Evolutionary conservation across 371 early-diverging fungal species (phyloP).

Genomic region (Saksenaea vasiformis): DNA sequence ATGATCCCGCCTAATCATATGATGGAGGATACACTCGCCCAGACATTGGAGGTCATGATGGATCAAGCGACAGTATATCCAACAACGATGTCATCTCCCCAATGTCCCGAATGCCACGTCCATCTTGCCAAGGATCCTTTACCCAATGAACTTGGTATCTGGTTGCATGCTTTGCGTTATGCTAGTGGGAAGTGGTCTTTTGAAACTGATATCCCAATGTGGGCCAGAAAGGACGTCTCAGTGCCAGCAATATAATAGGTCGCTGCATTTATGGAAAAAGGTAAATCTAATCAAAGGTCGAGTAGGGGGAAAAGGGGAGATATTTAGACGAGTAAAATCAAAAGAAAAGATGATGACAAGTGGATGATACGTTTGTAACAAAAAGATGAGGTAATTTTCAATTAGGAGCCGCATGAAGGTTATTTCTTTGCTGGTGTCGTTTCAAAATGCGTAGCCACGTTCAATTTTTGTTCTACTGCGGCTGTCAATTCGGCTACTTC

Average conservation of each 20-base stretch:
- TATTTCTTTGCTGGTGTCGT: not conserved
- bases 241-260: too few relatives aligned
- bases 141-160: conserved; percentile 71
- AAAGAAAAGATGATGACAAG: too few relatives aligned
- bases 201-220: conserved; percentile 77
- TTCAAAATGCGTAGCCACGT: conserved; percentile 9
- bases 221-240: conserved; percentile 62
- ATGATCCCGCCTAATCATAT: conserved; percentile 57
- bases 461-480: conserved; percentile 23
- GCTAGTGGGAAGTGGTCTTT: conserved; percentile 65
- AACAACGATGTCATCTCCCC: conserved; percentile 1
- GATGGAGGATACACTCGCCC: conserved; percentile 14
- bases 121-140: conserved; percentile 62
- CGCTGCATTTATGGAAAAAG: too few relatives aligned
- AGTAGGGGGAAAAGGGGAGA: too few relatives aligned
- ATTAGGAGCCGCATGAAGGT: not conserved
- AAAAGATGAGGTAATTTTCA: not conserved
- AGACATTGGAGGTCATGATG: conserved; percentile 9
- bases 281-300: too few relatives aligned
- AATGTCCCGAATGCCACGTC: conserved; percentile 56
- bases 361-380: not conserved
- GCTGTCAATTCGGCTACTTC: conserved; percentile 16
- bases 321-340: too few relatives aligned
- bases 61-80: conserved; percentile 11
- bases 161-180: conserved; percentile 85